These are phyloP conservation scores for Cladosporium halotolerans DNA, from an alignment of 2,329 filamentous ascomycete species.

Conservation along the genomic window DNA sequence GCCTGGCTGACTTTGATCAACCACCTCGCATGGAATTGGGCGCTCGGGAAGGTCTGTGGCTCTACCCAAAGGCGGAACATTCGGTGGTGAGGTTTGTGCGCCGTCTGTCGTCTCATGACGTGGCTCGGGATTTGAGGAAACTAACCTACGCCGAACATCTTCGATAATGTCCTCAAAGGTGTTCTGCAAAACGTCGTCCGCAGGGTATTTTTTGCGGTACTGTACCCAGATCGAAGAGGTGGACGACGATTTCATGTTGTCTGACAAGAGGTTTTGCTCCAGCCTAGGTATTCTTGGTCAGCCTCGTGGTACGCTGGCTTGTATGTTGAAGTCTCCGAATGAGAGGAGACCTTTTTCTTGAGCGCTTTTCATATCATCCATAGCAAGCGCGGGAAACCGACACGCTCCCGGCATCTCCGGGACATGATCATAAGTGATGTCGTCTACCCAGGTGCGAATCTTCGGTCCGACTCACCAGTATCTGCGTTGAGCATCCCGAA, in stretches of 20 bases:
- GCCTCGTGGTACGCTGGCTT: neutral
- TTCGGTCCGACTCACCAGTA: neutral
- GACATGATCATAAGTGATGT: too few species aligned
- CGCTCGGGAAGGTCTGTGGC: too few species aligned
- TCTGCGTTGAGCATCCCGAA: neutral
- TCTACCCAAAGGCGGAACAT: too few species aligned
- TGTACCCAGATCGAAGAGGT: neutral
- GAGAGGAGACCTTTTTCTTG: too few species aligned
- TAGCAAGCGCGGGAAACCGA: too few species aligned
- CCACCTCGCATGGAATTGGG: too few species aligned
- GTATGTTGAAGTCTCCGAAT: neutral
- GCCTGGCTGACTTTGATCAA: neutral
- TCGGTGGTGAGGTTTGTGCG: too few species aligned
- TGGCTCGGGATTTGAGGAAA: too few species aligned
- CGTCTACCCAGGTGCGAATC: too few species aligned
- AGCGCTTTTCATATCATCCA: too few species aligned
- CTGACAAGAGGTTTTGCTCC: neutral
- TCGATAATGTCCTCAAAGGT: neutral
- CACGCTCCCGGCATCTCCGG: too few species aligned
- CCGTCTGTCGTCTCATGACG: too few species aligned
- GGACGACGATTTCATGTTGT: neutral
- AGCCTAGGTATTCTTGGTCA: constrained; percentile 1
- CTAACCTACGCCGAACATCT: neutral
- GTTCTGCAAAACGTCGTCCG: neutral
- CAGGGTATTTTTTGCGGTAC: neutral